These are phyloP conservation scores for Fremontodendron californicum DNA, from an alignment of 345 rosid species.

Conservation along the genomic window DNA sequence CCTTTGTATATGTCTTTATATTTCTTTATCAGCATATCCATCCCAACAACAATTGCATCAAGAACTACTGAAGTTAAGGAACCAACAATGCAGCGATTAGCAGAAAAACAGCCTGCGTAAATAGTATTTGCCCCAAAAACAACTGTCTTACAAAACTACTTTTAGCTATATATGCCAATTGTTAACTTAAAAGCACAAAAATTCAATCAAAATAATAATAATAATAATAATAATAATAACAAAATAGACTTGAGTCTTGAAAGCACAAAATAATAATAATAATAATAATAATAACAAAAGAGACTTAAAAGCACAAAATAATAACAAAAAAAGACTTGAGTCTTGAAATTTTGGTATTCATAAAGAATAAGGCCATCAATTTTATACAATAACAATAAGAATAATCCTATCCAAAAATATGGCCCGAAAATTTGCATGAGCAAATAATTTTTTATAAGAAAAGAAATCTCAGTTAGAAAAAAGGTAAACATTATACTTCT, in stretches of 20 bases:
- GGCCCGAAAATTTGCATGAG: not conserved
- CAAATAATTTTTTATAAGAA: slow-evolving; percentile 2
- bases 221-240: too few relatives aligned
- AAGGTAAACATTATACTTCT: not conserved
- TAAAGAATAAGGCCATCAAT: not conserved
- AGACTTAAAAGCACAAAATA: too few relatives aligned
- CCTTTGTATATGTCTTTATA: slow-evolving; percentile 59
- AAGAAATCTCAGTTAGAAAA: not conserved
- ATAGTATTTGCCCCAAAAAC: not conserved
- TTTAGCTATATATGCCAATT: not conserved
- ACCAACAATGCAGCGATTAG: slow-evolving; percentile 4
- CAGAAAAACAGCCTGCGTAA: not conserved
- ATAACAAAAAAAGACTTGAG: too few relatives aligned
- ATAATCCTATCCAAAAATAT: not conserved
- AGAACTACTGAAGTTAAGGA: slow-evolving; percentile 74
- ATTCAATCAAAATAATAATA: slow-evolving; percentile 6
- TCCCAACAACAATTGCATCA: slow-evolving; percentile 89
- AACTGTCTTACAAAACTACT: not conserved
- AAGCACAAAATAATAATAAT: not conserved
- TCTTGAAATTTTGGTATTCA: not conserved
- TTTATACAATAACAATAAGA: not conserved
- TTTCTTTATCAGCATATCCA: slow-evolving; percentile 88
- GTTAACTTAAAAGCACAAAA: not conserved
- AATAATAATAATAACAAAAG: not conserved
- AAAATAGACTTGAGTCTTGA: not conserved